Conservation (phyloP, 441 rosid species). For the Eutrema salsugineum region DNA sequence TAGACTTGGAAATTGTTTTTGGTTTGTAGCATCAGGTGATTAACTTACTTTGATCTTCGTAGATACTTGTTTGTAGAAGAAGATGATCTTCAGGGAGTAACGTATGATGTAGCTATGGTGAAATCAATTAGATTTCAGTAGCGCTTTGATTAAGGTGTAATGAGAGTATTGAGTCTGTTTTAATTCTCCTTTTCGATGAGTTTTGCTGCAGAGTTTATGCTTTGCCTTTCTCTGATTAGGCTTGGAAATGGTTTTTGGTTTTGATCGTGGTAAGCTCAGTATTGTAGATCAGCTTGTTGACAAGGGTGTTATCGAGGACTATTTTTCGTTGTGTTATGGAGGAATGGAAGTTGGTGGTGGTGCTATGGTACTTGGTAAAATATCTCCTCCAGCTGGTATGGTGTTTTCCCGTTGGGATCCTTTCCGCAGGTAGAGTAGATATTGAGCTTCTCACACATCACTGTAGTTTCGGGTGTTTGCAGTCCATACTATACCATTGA, state of each 20-base stretch:
- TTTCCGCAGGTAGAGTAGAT: slow-evolving; percentile 60
- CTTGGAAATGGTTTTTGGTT: background rate
- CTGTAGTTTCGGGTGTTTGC: slow-evolving; percentile 59
- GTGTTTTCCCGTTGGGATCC: slow-evolving; percentile 70
- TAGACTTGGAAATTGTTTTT: too few relatives aligned
- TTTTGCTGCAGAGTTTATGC: too few relatives aligned
- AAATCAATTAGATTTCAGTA: background rate
- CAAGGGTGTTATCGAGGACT: slow-evolving; percentile 54
- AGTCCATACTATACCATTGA: slow-evolving; percentile 79
- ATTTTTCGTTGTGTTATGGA: slow-evolving; percentile 73
- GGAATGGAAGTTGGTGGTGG: slow-evolving; percentile 81
- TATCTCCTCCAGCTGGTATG: slow-evolving; percentile 55
- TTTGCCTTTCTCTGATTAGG: background rate
- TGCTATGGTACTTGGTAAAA: slow-evolving; percentile 72
- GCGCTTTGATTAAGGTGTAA: background rate
- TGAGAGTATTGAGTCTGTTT: background rate
- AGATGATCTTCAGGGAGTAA: background rate
- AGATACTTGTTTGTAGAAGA: background rate
- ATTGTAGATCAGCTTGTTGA: slow-evolving; percentile 72
- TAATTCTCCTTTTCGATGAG: background rate
- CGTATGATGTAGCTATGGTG: too few relatives aligned
- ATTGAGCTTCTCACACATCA: slow-evolving; percentile 59
- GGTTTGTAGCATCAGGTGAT: slow-evolving; percentile 69
- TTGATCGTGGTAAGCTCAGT: slow-evolving; percentile 70
- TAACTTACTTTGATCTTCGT: background rate